Evolutionary conservation across 371 early-diverging fungal genomes (phyloP), one percentile per base, ranked within the genome.

Genomic region (Smittium mucronatum): DNA sequence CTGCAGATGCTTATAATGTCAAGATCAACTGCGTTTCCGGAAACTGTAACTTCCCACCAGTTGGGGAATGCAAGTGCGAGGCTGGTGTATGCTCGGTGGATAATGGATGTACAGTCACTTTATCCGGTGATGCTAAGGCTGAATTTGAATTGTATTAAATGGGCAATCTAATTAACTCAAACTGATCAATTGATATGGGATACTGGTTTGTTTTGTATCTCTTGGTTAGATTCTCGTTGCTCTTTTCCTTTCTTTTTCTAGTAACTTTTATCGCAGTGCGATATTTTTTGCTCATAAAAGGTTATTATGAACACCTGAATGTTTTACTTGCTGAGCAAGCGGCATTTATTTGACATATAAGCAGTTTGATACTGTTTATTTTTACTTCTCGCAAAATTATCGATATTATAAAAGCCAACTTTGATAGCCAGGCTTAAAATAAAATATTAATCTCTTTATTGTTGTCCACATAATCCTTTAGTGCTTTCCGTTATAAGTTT

Each of bases 41-140:
- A 11, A 28, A 60, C 2, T 79, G 80, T 68, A 79, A 75, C 34
- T 79, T 78, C 78, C 80, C 78, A 0, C 8, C 68, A 2, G 72
- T 72, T 74, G 75, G 75, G 0, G 31, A 78, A 70, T 79, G 80
- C 80, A 64, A 71, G 73, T 79, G 79, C 65, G 77, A 75, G 64
- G 21, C 8, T 28, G 79, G 80, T 58, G 26, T 1, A 71, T 79
- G 80, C 61, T 76, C 80, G 1, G 70, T 77, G 8, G 73, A 68
- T 8, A 76, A 75, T 65, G 80, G 80, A 0, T 79, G 80, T 64
- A 79, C 80, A 1, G 80, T 79, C 0, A 74, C 80, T 25, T 36
- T 79, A 57, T 30, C 67, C 1, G 47, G 30, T 33, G 72, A 68
- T 5, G 79, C 75, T 0, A 36, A 57, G 34, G 80, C 80, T 0